A percentile compares a stretch with the other conserved stretches of the same genome.
Evolutionary conservation across 1,284 basidiomycete genomes (phyloP).

Genomic region (Agaricales sp.): DNA sequence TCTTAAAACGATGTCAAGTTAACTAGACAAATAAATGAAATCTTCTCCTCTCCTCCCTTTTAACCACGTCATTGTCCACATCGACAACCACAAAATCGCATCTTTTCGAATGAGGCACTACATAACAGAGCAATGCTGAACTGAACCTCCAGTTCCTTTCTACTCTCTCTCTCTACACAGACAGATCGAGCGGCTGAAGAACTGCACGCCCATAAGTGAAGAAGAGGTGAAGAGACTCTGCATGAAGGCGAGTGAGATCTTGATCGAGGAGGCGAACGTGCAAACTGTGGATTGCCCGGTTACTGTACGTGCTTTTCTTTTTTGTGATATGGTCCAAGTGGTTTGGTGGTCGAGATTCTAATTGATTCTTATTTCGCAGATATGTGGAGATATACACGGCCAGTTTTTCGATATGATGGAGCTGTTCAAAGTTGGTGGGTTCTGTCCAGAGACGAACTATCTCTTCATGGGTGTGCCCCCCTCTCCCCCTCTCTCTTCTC

Average conservation of each 20-base stretch:
- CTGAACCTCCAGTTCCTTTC: too few species aligned
- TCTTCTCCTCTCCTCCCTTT: too few species aligned
- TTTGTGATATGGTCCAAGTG: too few species aligned
- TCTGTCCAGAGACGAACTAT: slow-evolving; percentile 95
- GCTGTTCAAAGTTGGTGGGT: slow-evolving; percentile 91
- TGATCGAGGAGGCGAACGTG: slow-evolving; percentile 96
- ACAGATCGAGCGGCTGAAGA: slow-evolving; percentile 52
- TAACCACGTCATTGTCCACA: too few species aligned
- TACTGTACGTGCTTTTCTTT: slow-evolving; percentile 38
- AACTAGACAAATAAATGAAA: too few species aligned
- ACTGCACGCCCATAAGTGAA: slow-evolving; percentile 90
- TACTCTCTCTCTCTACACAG: too few species aligned
- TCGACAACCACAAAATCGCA: too few species aligned
- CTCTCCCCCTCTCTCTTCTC: not conserved
- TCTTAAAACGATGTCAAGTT: too few species aligned
- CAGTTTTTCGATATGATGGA: slow-evolving; percentile 98
- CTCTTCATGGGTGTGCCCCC: slow-evolving; percentile 81
- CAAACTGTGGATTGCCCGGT: slow-evolving; percentile 95
- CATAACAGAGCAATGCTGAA: too few species aligned
- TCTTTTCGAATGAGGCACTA: too few species aligned
- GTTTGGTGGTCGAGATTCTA: too few species aligned
- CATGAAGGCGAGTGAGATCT: slow-evolving; percentile 90
- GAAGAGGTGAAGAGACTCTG: slow-evolving; percentile 90
- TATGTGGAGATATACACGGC: slow-evolving; percentile 98
- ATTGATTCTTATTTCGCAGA: slow-evolving; percentile 26